Evolutionary conservation across 1,284 basidiomycete genomes (phyloP), one percentile per base, ranked within the genome.

Genomic region (Schizopora paradoxa): DNA sequence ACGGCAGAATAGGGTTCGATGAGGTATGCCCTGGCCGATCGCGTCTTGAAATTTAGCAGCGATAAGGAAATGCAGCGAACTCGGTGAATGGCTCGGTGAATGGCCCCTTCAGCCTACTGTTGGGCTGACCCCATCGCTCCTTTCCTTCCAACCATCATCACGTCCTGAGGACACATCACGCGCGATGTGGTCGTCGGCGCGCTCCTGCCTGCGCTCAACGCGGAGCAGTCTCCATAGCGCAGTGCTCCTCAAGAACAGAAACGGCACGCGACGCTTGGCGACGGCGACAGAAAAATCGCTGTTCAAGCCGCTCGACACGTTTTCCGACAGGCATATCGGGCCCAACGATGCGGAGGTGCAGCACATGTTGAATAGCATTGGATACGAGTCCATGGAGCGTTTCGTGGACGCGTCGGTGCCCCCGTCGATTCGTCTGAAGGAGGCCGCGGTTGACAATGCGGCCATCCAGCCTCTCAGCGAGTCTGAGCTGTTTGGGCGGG

Each of bases 261-360:
- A 14, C 53, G 19, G 26, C 39, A 52, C 51, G 35, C 67, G 74
- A 46, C 67, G 67, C 13, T 21, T 36, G 6, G 43, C 38, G 27
- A 18, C 43, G 32, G 37, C 36, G 34, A 23, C 29, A 19, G 22
- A 41, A 34, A 39, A 68, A 3, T 78, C 79, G 18, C 68, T 84
- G 48, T 90, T 93, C 63, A 74, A 82, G 8, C 80, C 91, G 1
- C 72, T 95, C 51, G 93, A 97, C 69, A 86, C 82, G 22, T 96
- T 96, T 67, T 66, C 81, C 28, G 82, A 89, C 56, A 79, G 93
- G 35, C 93, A 97, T 64, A 81, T 96, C 56, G 93, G 93, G 5
- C 93, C 92, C 19, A 82, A 92, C 59, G 77, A 81, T 49, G 64
- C 68, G 27, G 90, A 94, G 63, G 76, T 82, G 33, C 66, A 77